Percentiles rank a stretch among this genome's conserved stretches.
Conservation (phyloP, 2,329 filamentous ascomycete species). For the Sporothrix schenckii region DNA sequence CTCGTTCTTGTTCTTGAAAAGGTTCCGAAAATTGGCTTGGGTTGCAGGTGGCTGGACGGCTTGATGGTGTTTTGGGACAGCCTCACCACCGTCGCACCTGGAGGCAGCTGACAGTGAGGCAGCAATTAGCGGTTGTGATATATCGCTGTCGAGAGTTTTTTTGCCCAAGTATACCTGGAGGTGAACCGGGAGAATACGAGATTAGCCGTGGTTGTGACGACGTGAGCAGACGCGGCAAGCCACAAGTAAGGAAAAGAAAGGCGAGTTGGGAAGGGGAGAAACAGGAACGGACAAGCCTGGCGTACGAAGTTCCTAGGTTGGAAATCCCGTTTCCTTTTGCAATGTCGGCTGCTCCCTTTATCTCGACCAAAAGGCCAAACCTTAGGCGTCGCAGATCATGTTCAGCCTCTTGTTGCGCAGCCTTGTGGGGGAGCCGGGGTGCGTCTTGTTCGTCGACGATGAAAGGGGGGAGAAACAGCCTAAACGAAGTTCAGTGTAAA, state of each 20-base stretch:
- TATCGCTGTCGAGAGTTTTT: background rate
- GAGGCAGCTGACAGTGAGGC: constrained; percentile 14
- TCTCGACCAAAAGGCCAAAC: constrained; percentile 2
- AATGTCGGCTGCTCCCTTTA: background rate
- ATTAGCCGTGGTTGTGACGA: constrained; percentile 20
- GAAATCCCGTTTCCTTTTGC: background rate
- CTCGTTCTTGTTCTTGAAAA: background rate
- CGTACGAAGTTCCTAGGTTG: constrained; percentile 9
- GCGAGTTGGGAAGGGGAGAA: background rate
- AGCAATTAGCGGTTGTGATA: background rate
- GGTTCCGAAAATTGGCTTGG: background rate
- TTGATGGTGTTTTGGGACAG: background rate
- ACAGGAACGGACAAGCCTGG: too few species aligned
- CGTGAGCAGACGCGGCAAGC: constrained; percentile 5
- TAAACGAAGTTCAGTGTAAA: background rate
- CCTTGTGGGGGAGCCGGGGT: constrained; percentile 14
- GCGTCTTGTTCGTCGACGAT: background rate
- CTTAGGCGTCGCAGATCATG: constrained; percentile 7
- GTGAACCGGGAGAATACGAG: background rate
- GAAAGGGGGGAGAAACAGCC: constrained; percentile 3
- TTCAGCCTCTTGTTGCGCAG: background rate
- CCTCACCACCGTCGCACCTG: constrained; percentile 20
- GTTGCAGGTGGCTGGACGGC: background rate
- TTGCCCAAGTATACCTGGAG: background rate
- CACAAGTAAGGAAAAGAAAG: background rate